Base-by-base conservation (phyloP, 306 rosid species). In the Neltuma alba region DNA sequence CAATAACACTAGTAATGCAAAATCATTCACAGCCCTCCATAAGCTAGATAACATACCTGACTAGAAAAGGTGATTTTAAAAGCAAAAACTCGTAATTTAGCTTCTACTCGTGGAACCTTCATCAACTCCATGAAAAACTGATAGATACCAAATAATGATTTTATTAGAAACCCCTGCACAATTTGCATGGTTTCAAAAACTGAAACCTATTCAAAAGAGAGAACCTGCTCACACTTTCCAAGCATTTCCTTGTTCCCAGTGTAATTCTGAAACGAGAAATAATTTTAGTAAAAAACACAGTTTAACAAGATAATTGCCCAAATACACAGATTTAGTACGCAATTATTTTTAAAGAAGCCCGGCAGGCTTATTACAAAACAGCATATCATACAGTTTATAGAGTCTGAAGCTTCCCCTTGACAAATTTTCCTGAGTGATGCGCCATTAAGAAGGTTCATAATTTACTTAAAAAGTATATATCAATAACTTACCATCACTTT, bases 141-240 rank as follows among this genome's bases (percentile, higher is more conserved):
- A 79, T 37, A 75, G 47, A 64, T 64, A 62, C 36, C 47, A 28
- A 79, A 52, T 57, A 60, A 84, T n/a, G 68, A 64, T 30, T 50
- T 70, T 21, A 68, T 85, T 62, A 88, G 79, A 55, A 86, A 73
- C 55, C 75, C 75, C 42, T 23, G 36, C 6, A 70, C 48, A 57
- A 45, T 55, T 52, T 41, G 64, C 44, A 78, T 30, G 65, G 36
- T 60, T 34, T 78, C 61, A 76, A 77, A 41, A 13, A 76, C 48
- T 64, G 47, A 78, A 80, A 54, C 76, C 75, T 48, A 67, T 42
- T 33, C 72, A 65, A 81, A 60, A 60, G 84, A 74, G 65, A 85
- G 78, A 87, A 95, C 99, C 96, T 92, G 99, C 78, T 95, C 99
- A 84, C 99, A 95, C 88, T 89, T 95, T 72, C 97, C 99, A 57